Percentiles rank a stretch among this genome's conserved stretches.
Conservation (phyloP, 2,329 filamentous ascomycete species). For the Colletotrichum tabaci region DNA sequence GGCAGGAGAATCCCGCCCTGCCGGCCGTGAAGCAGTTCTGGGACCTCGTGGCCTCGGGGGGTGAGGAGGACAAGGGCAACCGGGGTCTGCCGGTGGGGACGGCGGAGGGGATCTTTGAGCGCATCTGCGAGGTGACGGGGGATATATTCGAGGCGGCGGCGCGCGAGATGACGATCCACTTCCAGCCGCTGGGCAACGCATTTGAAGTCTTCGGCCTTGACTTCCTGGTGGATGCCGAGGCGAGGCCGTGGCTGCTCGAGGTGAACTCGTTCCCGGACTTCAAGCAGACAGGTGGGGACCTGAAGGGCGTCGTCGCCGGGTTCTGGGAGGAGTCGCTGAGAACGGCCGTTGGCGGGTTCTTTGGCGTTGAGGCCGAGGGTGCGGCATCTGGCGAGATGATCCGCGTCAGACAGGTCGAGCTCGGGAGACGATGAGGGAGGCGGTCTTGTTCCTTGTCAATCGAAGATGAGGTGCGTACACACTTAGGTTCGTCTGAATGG, state of each 20-base stretch:
- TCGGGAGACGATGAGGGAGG: slow-evolving; percentile 60
- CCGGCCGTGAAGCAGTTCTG: slow-evolving; percentile 84
- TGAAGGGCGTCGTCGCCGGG: slow-evolving; percentile 79
- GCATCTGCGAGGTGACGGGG: slow-evolving; percentile 81
- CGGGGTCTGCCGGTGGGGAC: slow-evolving; percentile 53
- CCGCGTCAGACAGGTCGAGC: slow-evolving; percentile 66
- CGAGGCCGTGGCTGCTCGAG: slow-evolving; percentile 84
- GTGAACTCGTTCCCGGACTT: slow-evolving; percentile 98
- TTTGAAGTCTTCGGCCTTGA: slow-evolving; percentile 96
- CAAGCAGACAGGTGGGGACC: slow-evolving; percentile 85
- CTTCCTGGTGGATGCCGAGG: slow-evolving; percentile 81
- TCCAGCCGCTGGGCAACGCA: slow-evolving; percentile 88
- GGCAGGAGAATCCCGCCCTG: slow-evolving; percentile 55
- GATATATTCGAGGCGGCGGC: slow-evolving; percentile 92
- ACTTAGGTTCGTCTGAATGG: neutral
- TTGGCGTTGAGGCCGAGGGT: slow-evolving; percentile 56
- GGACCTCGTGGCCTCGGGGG: slow-evolving; percentile 63
- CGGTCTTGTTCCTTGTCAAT: neutral
- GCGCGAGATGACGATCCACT: slow-evolving; percentile 87
- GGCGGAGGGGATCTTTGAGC: slow-evolving; percentile 76
- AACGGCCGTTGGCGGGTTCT: slow-evolving; percentile 78
- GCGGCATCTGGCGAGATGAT: slow-evolving; percentile 57
- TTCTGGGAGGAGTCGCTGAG: slow-evolving; percentile 84
- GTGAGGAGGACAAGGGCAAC: neutral
- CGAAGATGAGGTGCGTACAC: too few species aligned